Percentiles rank a stretch among this genome's conserved stretches.
phyloP scores from a whole-genome alignment of 2,329 filamentous ascomycete genomes.

The Neonectria magnoliae region DNA sequence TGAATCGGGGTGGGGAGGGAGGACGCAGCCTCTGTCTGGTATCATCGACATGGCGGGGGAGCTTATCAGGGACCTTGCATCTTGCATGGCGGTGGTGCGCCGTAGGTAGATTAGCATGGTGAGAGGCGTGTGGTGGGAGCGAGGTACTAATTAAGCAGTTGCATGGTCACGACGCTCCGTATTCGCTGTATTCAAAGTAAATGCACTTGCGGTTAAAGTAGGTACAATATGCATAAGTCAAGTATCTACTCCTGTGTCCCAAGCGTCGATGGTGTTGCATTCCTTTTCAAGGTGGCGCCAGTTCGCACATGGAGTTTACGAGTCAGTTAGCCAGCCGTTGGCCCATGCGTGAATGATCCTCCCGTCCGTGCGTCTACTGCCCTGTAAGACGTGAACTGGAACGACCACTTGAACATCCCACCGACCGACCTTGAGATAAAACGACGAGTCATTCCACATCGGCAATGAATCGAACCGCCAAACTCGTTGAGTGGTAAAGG shows the following conservation, averaged over 20 bases:
- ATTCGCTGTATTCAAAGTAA: not conserved
- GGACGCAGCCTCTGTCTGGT: slow-evolving; percentile 2
- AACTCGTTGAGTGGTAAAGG: too few relatives aligned
- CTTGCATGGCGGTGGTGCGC: slow-evolving; percentile 7
- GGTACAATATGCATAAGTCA: not conserved
- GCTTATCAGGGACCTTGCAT: slow-evolving; percentile 32
- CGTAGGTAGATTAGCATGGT: slow-evolving; percentile 14
- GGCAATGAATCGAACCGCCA: too few relatives aligned
- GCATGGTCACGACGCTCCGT: not conserved
- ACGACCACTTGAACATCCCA: too few relatives aligned
- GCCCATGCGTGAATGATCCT: not conserved
- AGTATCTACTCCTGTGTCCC: not conserved
- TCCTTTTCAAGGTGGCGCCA: not conserved
- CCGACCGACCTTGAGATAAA: too few relatives aligned
- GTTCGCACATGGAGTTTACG: not conserved
- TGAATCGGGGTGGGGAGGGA: slow-evolving; percentile 32
- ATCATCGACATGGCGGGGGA: slow-evolving; percentile 13
- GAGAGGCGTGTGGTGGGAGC: not conserved
- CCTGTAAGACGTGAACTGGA: too few relatives aligned
- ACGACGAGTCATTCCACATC: too few relatives aligned
- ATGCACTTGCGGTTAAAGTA: not conserved
- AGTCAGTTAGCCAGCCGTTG: not conserved
- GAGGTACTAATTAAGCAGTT: not conserved
- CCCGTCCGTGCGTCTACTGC: not conserved
- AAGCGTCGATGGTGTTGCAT: not conserved